Evolutionary conservation across 2,329 filamentous ascomycete species (phyloP).

Genomic region (Colletotrichum salicis): DNA sequence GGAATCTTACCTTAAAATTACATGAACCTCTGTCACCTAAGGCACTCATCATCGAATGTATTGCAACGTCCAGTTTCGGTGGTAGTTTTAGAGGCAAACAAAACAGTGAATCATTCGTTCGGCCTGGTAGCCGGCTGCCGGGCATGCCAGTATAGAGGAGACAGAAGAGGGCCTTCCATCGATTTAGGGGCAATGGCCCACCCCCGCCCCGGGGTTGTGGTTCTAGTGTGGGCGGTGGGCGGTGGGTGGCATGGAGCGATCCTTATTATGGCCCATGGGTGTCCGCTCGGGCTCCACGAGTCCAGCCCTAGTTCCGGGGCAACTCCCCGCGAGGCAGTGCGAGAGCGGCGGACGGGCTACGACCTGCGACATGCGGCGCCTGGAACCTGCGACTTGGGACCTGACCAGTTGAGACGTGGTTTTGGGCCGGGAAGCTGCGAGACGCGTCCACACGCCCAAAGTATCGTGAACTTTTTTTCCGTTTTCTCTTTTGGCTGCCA

Average conservation of each 20-base stretch:
- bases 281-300: slow-evolving; percentile 14
- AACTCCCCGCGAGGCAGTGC: slow-evolving; percentile 33
- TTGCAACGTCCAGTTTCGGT: too few species aligned
- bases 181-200: background rate
- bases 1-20: too few species aligned
- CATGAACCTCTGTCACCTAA: background rate
- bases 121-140: slow-evolving; percentile 22
- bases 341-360: slow-evolving; percentile 6
- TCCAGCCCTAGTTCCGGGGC: slow-evolving; percentile 17
- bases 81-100: background rate
- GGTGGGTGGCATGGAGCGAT: slow-evolving; percentile 2
- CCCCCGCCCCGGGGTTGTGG: slow-evolving; percentile 25
- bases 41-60: background rate
- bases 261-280: too few species aligned
- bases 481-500: background rate
- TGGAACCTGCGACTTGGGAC: slow-evolving; percentile 8
- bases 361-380: background rate
- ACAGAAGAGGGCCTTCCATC: background rate
- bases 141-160: slow-evolving; percentile 14
- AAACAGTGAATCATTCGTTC: background rate
- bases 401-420: slow-evolving; percentile 1
- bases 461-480: slow-evolving; percentile 23
- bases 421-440: slow-evolving; percentile 10
- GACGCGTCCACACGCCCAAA: slow-evolving; percentile 20
- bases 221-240: slow-evolving; percentile 4